Percentiles rank a stretch among this genome's conserved stretches.
Conservation (phyloP, 2,329 filamentous ascomycete genomes). For the Talaromyces verruculosus region DNA sequence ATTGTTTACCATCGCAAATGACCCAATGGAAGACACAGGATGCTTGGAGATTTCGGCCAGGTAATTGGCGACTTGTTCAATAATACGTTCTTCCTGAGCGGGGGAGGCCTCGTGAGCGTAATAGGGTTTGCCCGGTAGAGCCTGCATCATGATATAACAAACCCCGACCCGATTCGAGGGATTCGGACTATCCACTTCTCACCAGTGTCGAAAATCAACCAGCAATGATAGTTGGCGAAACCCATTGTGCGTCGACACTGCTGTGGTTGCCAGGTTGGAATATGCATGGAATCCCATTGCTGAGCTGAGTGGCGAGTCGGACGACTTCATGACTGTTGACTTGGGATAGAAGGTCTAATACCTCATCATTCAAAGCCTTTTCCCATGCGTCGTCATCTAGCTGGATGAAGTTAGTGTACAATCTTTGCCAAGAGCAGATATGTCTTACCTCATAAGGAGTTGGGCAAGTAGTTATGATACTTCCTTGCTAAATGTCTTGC, state of each 20-base stretch:
- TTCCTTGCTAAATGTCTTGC: slow-evolving; percentile 10
- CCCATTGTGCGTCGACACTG: slow-evolving; percentile 16
- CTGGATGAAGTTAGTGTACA: background rate
- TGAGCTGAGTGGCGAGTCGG: slow-evolving; percentile 11
- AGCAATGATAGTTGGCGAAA: slow-evolving; percentile 20
- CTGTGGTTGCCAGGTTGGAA: slow-evolving; percentile 18
- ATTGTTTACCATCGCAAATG: slow-evolving; percentile 7
- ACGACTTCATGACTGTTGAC: slow-evolving; percentile 17
- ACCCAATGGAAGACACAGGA: slow-evolving; percentile 11
- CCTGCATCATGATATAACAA: slow-evolving; percentile 44
- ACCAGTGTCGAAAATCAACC: slow-evolving; percentile 39
- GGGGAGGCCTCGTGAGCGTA: slow-evolving; percentile 20
- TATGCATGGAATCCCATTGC: slow-evolving; percentile 11
- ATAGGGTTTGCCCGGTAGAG: slow-evolving; percentile 37
- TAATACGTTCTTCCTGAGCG: slow-evolving; percentile 21
- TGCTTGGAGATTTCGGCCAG: slow-evolving; percentile 18
- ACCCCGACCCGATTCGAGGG: slow-evolving; percentile 35
- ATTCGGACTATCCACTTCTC: slow-evolving; percentile 43
- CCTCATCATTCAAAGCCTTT: slow-evolving; percentile 17
- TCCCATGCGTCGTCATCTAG: slow-evolving; percentile 13
- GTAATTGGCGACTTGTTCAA: slow-evolving; percentile 19
- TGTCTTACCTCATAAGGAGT: slow-evolving; percentile 5
- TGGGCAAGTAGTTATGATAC: slow-evolving; percentile 13
- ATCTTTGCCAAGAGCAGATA: background rate
- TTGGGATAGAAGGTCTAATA: slow-evolving; percentile 14